phyloP scores from a whole-genome alignment of 1,139 yeast genomes.

The Sugiyamaella novakii region DNA sequence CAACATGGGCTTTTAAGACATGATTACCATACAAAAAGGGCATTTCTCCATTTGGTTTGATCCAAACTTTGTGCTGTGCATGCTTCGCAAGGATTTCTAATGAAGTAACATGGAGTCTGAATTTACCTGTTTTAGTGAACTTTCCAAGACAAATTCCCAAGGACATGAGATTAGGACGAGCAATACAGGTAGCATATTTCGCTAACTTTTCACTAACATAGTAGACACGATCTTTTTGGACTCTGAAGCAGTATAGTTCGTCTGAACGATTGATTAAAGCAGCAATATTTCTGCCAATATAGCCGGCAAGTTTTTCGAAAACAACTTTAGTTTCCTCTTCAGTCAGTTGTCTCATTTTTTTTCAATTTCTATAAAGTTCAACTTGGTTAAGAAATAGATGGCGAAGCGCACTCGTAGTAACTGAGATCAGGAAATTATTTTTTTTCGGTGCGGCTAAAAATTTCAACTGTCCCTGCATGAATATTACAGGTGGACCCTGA shows the following conservation, averaged over 20 bases:
- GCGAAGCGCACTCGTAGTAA: too few species aligned
- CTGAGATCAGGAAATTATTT: slow-evolving; percentile 1
- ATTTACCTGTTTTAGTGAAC: slow-evolving; percentile 96
- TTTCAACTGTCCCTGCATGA: background rate
- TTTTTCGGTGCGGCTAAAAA: slow-evolving; percentile 6
- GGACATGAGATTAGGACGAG: slow-evolving; percentile 88
- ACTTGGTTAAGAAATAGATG: too few species aligned
- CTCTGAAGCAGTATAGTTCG: slow-evolving; percentile 90
- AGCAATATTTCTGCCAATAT: slow-evolving; percentile 92
- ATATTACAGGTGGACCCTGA: too few species aligned
- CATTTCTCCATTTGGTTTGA: slow-evolving; percentile 97
- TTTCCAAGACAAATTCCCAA: slow-evolving; percentile 93
- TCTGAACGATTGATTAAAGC: slow-evolving; percentile 84
- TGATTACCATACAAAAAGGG: slow-evolving; percentile 96
- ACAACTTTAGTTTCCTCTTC: slow-evolving; percentile 97
- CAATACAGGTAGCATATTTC: slow-evolving; percentile 83
- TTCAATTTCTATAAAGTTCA: too few species aligned
- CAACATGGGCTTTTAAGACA: slow-evolving; percentile 93
- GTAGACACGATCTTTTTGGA: slow-evolving; percentile 95
- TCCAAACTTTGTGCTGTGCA: slow-evolving; percentile 95
- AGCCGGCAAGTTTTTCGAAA: slow-evolving; percentile 93
- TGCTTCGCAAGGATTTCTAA: slow-evolving; percentile 78
- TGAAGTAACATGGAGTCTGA: slow-evolving; percentile 92
- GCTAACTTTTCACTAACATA: slow-evolving; percentile 85
- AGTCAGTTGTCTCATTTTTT: slow-evolving; percentile 89